Percentiles rank a stretch among this genome's conserved stretches.
These are phyloP conservation scores for Pseudodiploospora longispora DNA, from an alignment of 2,329 filamentous ascomycete species.

Conservation along the genomic window DNA sequence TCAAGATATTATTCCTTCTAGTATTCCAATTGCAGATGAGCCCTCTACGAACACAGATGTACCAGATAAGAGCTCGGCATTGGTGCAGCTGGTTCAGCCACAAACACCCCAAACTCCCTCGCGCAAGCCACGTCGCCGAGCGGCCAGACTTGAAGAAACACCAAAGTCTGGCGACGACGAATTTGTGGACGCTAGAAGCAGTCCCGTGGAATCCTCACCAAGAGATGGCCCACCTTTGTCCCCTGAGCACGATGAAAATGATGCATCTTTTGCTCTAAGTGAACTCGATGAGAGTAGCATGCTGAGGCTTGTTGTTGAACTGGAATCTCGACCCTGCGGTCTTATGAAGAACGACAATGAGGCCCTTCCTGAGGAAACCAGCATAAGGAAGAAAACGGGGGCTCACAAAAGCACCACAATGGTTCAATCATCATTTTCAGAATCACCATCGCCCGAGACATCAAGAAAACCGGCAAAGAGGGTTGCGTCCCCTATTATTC, in stretches of 20 bases:
- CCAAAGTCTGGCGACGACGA: conserved; percentile 37
- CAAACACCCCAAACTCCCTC: conserved; percentile 11
- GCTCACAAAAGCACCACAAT: too few relatives aligned
- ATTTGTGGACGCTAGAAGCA: conserved; percentile 42
- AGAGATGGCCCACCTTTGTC: background rate
- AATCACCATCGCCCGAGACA: conserved; percentile 7
- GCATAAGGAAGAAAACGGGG: too few relatives aligned
- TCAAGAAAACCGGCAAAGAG: conserved; percentile 6
- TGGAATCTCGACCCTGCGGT: conserved; percentile 33
- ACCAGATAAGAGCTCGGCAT: conserved; percentile 3
- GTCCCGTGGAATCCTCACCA: conserved; percentile 23
- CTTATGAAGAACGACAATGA: background rate
- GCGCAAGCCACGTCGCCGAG: conserved; percentile 8
- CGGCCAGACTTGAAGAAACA: conserved; percentile 21
- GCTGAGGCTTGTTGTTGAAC: conserved; percentile 39
- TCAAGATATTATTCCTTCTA: conserved; percentile 23
- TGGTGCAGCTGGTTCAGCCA: background rate
- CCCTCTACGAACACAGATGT: conserved; percentile 4
- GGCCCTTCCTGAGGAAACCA: too few relatives aligned
- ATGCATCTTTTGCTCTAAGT: conserved; percentile 32
- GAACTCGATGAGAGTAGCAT: conserved; percentile 41
- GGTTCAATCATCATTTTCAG: background rate
- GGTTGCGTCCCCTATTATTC: conserved; percentile 12
- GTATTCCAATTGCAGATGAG: conserved; percentile 7
- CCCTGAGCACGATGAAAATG: conserved; percentile 5